phyloP scores from a whole-genome alignment of 2,329 filamentous ascomycete species.

The Nothophoma quercina region DNA sequence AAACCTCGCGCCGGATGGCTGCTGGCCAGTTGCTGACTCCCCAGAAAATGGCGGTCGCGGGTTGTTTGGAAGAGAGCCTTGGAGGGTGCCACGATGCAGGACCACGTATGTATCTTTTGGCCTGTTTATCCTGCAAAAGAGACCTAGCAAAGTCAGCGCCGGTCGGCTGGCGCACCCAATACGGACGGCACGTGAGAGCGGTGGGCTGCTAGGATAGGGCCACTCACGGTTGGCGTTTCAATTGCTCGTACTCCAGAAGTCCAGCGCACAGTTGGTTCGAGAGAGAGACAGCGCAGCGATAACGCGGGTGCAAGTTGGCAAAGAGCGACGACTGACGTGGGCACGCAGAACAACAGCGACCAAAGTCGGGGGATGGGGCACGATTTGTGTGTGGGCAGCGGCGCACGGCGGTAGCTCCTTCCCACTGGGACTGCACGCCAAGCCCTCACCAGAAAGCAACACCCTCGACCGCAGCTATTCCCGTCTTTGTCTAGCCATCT shows the following conservation, averaged over 20 bases:
- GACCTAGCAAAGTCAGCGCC: constrained; percentile 35
- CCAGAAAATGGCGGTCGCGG: constrained; percentile 40
- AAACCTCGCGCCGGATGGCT: constrained; percentile 24
- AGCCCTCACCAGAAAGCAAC: constrained; percentile 28
- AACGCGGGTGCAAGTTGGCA: constrained; percentile 23
- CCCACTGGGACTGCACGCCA: constrained; percentile 28
- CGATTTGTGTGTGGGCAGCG: constrained; percentile 37
- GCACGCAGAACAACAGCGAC: constrained; percentile 21
- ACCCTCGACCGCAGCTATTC: constrained; percentile 20
- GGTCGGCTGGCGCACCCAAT: constrained; percentile 35
- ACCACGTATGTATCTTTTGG: constrained; percentile 47
- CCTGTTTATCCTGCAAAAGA: constrained; percentile 36
- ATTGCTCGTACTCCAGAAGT: not conserved
- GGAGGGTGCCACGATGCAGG: constrained; percentile 49
- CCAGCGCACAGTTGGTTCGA: constrained; percentile 11
- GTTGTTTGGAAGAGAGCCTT: constrained; percentile 38
- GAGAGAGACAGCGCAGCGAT: constrained; percentile 26
- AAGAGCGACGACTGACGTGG: constrained; percentile 31
- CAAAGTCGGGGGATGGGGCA: constrained; percentile 36
- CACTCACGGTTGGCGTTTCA: constrained; percentile 22
- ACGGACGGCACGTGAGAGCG: constrained; percentile 43
- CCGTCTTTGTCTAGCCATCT: constrained; percentile 20
- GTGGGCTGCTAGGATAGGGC: constrained; percentile 30
- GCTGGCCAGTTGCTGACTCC: constrained; percentile 27
- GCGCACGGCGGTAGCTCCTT: constrained; percentile 28